phyloP scores from a whole-genome alignment of 2,329 filamentous ascomycete species.

The Pseudocercospora eumusae region DNA sequence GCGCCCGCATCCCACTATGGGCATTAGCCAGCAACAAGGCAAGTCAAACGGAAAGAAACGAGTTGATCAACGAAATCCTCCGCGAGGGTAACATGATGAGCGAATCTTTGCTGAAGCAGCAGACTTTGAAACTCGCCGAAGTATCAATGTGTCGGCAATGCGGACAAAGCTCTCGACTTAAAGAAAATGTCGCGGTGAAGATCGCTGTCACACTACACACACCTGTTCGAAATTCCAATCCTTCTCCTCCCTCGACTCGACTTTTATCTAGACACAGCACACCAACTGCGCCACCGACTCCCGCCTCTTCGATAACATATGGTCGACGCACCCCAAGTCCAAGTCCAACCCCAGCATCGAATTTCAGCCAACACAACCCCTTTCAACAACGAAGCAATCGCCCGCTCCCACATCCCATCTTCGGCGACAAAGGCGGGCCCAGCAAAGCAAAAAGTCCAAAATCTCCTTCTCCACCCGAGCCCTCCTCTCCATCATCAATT shows the following conservation, averaged over 20 bases:
- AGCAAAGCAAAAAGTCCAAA: too few species aligned
- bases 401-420: too few species aligned
- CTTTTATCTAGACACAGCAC: not conserved
- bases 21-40: not conserved
- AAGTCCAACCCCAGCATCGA: not conserved
- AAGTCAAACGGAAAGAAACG: not conserved
- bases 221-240: too few species aligned
- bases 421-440: too few species aligned
- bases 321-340: not conserved
- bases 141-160: not conserved
- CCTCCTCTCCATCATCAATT: too few species aligned
- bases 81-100: too few species aligned
- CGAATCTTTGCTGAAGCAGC: too few species aligned
- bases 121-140: not conserved
- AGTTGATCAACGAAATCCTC: not conserved
- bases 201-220: not conserved
- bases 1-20: not conserved
- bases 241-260: too few species aligned
- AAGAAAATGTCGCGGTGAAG: not conserved
- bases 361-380: not conserved
- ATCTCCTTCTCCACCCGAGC: too few species aligned
- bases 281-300: not conserved
- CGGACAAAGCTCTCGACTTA: not conserved
- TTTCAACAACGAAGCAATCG: too few species aligned
- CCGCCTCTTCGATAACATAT: not conserved